Conservation (phyloP, 148 eudicot species). For the Beta vulgaris region DNA sequence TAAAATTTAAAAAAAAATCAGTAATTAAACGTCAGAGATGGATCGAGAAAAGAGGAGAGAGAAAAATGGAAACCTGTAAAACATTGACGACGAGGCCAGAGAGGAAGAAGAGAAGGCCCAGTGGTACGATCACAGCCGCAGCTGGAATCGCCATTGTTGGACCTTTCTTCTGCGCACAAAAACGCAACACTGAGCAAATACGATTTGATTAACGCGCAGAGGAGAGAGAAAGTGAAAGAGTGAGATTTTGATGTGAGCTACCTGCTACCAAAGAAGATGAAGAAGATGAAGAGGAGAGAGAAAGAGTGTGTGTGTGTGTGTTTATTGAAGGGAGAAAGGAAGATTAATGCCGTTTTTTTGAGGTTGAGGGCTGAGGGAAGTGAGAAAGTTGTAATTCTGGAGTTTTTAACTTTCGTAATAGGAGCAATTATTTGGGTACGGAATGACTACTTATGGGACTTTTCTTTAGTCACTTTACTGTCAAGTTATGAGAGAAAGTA, state of each 20-base stretch:
- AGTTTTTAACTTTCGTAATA: too few species aligned
- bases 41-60: not conserved
- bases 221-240: not conserved
- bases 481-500: not conserved
- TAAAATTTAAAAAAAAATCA: not conserved
- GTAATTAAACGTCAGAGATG: too few species aligned
- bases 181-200: not conserved
- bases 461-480: too few species aligned
- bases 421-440: too few species aligned
- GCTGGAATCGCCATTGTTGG: constrained; percentile 68
- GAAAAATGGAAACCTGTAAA: constrained; percentile 76
- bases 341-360: too few species aligned
- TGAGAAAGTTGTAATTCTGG: too few species aligned
- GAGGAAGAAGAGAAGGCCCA: constrained; percentile 71
- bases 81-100: constrained; percentile 78
- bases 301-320: not conserved
- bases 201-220: not conserved
- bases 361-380: too few species aligned
- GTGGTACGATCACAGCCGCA: constrained; percentile 62
- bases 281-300: not conserved
- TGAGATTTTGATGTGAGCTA: not conserved
- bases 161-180: not conserved
- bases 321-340: too few species aligned
- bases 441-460: too few species aligned
- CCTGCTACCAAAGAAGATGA: not conserved